Conservation (phyloP, 2,329 filamentous ascomycete genomes). For the Cephalotrichum gorgonifer region DNA sequence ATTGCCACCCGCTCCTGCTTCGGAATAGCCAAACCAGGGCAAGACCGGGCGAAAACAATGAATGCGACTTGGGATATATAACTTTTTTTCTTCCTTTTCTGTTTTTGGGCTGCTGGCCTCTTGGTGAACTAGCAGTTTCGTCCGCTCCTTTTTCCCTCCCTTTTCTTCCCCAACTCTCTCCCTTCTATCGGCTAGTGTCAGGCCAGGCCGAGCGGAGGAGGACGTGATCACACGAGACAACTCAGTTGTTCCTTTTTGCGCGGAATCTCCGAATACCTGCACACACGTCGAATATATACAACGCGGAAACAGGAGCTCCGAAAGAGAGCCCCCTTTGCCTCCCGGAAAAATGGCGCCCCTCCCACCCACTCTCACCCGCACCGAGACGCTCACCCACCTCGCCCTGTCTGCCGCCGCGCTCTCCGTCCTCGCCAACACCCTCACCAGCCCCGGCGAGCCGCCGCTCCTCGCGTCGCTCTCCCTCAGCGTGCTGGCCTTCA, state of each 20-base stretch:
- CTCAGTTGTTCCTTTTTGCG: too few relatives aligned
- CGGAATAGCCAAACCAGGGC: neutral
- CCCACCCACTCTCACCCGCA: slow-evolving; percentile 32
- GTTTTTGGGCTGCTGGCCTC: neutral
- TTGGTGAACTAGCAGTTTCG: neutral
- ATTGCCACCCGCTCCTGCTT: neutral
- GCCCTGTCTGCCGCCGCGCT: slow-evolving; percentile 59
- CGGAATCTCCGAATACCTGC: too few relatives aligned
- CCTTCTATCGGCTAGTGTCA: too few relatives aligned
- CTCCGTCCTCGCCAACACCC: slow-evolving; percentile 68
- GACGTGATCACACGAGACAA: neutral
- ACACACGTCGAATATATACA: neutral
- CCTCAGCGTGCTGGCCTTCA: slow-evolving; percentile 76
- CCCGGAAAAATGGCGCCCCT: slow-evolving; percentile 1
- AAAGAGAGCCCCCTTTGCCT: neutral
- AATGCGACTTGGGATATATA: neutral
- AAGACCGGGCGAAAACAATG: neutral
- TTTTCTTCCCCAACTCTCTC: neutral
- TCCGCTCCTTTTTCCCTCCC: neutral
- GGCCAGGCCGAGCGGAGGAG: too few relatives aligned
- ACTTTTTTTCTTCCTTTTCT: slow-evolving; percentile 1
- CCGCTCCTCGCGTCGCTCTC: slow-evolving; percentile 82
- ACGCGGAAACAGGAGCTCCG: neutral
- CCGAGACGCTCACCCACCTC: slow-evolving; percentile 45
- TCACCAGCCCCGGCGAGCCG: slow-evolving; percentile 68